Conservation (phyloP, 169 alveolate genomes). For the Eimeria falciformis region DNA sequence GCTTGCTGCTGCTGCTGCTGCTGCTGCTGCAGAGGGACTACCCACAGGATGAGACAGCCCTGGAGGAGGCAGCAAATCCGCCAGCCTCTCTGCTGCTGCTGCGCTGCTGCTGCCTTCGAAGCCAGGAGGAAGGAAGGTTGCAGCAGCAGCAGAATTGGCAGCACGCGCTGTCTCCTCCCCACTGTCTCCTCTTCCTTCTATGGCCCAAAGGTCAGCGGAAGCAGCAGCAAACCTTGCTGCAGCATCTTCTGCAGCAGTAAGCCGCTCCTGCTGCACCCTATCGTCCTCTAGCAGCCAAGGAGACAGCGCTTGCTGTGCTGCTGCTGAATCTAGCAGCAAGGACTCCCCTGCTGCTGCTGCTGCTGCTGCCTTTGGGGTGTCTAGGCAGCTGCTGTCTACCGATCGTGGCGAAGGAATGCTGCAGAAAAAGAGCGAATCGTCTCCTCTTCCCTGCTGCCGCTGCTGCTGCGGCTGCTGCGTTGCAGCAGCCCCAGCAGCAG, state of each 20-base stretch:
- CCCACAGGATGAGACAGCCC: neutral
- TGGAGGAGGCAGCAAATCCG: slow-evolving; percentile 9
- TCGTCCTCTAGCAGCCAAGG: neutral
- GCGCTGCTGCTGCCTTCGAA: slow-evolving; percentile 24
- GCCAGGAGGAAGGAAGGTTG: neutral
- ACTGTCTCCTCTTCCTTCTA: neutral
- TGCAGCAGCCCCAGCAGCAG: neutral
- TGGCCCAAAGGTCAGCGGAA: neutral
- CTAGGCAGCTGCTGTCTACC: neutral
- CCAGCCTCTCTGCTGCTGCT: neutral
- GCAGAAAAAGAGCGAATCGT: slow-evolving; percentile 18
- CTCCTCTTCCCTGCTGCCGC: slow-evolving; percentile 5
- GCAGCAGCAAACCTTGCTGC: slow-evolving; percentile 1
- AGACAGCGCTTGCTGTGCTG: neutral
- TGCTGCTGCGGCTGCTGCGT: slow-evolving; percentile 39
- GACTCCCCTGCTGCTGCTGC: neutral
- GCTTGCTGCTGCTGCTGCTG: slow-evolving; percentile 12
- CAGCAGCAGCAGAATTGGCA: neutral
- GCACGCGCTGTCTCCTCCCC: neutral
- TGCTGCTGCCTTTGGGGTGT: slow-evolving; percentile 31
- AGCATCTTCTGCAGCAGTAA: slow-evolving; percentile 7
- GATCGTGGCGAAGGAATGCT: slow-evolving; percentile 15
- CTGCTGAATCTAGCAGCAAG: neutral
- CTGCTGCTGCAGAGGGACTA: neutral
- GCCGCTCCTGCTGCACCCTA: neutral